Evolutionary conservation across 2,329 filamentous ascomycete species (phyloP), one percentile per base, ranked within the genome.

Genomic region (Talaromyces sp.): DNA sequence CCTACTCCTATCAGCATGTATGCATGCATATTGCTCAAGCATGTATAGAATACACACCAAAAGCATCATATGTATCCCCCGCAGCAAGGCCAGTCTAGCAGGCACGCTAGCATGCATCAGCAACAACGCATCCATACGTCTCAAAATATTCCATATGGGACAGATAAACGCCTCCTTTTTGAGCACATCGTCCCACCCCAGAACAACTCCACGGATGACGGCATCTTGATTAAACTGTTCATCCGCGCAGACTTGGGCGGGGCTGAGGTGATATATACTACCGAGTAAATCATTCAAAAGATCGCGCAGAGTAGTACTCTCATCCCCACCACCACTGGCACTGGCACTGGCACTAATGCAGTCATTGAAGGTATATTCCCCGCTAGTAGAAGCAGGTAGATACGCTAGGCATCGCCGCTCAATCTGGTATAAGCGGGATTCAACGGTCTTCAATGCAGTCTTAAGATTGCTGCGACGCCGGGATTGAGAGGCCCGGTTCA

Each of bases 401-500:
- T 19, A 39, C 17, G 33, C 17, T 35, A 61, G 13, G 13, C 45
- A 61, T 0, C 41, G 41, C 5, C 43, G n/a, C 41, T 61, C 59
- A 50, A 61, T 61, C 31, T 61, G 59, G 25, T 25, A 39, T 41
- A 61, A 37, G 3, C 59, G 59, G 17, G 27, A 22, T 61, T 61
- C 59, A 45, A 61, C 19, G 1, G 25, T 31, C n/a, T 49, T 49
- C n/a, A 61, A 47, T 25, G 27, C 13, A 11, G 4, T 50, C 22
- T 61, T 50, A 10, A 49, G 19, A 35, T 41, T 61, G 17, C 37
- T 39, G 27, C 59, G 41, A 15, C 57, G 57, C 17, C 41, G 37
- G 45, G 59, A 47, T 39, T 61, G 59, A 22, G 59, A 61, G n/a
- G 27, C 59, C 3, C 59, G 59, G n/a, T 61, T 61, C 59, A 61